A percentile compares a stretch with the other conserved stretches of the same genome.
These are phyloP conservation scores for Naganishia vaughanmartiniae DNA, from an alignment of 768 basidiomycete genomes.

Conservation along the genomic window DNA sequence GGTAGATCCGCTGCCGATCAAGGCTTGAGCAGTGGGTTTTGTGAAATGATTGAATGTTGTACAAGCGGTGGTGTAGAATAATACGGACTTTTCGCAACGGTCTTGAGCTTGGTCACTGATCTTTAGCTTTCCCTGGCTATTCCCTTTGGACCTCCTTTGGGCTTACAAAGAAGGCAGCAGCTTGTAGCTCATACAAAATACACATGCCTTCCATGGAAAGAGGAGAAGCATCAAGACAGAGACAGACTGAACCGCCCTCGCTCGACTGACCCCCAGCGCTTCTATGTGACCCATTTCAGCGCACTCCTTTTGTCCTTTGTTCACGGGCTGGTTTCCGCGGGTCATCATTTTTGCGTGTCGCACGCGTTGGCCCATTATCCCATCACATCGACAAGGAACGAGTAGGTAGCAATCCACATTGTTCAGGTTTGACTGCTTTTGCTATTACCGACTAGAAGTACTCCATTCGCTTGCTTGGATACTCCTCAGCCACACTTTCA, in stretches of 20 bases:
- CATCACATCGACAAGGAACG: constrained; percentile 5
- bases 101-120: no score
- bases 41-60: background rate
- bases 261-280: background rate
- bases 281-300: background rate
- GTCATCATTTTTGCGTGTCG: constrained; percentile 23
- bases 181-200: no score
- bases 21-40: background rate
- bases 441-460: background rate
- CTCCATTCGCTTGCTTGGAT: constrained; percentile 2
- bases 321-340: background rate
- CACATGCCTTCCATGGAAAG: no score
- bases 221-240: no score
- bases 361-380: constrained; percentile 2
- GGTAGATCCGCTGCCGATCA: background rate
- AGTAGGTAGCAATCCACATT: background rate
- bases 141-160: no score
- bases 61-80: background rate
- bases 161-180: no score
- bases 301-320: background rate
- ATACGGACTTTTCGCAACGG: background rate
- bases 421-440: background rate
- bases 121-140: no score
- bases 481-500: constrained; percentile 5
- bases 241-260: background rate